phyloP scores from a whole-genome alignment of 257 asterid genomes.

The Marsdenia floribunda region DNA sequence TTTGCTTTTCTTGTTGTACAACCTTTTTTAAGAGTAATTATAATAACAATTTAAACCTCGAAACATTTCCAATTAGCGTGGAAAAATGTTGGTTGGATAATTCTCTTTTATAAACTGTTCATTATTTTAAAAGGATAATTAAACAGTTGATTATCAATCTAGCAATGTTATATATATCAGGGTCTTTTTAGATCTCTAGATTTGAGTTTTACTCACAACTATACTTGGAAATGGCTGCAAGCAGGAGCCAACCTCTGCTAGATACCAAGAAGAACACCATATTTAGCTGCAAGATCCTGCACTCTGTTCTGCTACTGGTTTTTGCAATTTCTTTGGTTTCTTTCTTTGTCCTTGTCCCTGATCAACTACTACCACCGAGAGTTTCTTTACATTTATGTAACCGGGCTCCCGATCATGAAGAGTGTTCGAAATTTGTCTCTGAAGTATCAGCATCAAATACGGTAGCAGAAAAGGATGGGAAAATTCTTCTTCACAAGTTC shows the following conservation, averaged over 20 bases:
- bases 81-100: too few species aligned
- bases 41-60: too few species aligned
- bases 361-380: background rate
- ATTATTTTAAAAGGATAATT: too few species aligned
- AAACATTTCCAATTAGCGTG: too few species aligned
- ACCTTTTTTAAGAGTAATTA: too few species aligned
- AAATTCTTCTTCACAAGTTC: conserved; percentile 16
- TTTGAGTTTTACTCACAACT: background rate
- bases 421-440: conserved; percentile 26
- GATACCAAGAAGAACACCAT: conserved; percentile 14
- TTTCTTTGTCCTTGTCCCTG: conserved; percentile 21
- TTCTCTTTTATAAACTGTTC: too few species aligned
- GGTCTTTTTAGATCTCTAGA: too few species aligned
- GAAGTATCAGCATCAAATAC: conserved; percentile 14
- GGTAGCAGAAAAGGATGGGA: background rate
- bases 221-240: conserved; percentile 22
- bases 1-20: too few species aligned
- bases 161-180: too few species aligned
- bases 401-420: conserved; percentile 24
- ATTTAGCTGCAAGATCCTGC: conserved; percentile 24
- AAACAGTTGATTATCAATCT: too few species aligned
- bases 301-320: conserved; percentile 15
- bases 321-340: conserved; percentile 18
- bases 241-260: conserved; percentile 27
- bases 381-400: conserved; percentile 23